Percentiles rank a stretch among this genome's conserved stretches.
These are phyloP conservation scores for Linderina pennispora DNA, from an alignment of 192 early-diverging fungal genomes.

Conservation along the genomic window DNA sequence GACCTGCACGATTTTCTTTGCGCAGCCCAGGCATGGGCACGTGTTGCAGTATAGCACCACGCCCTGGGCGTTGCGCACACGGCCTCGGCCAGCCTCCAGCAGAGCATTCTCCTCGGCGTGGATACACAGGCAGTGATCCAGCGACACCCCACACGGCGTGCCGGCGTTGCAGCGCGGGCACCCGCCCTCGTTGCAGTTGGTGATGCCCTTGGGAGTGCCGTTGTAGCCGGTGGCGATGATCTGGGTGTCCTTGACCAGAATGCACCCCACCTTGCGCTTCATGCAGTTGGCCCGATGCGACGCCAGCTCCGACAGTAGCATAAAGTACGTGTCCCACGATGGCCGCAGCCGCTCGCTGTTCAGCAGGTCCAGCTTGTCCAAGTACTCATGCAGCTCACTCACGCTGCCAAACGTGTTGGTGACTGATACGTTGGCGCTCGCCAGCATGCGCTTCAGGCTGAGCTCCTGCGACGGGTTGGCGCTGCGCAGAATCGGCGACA, in stretches of 20 bases:
- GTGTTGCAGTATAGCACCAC: slow-evolving; percentile 94
- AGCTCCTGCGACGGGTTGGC: slow-evolving; percentile 9
- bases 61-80: slow-evolving; percentile 57
- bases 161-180: slow-evolving; percentile 91
- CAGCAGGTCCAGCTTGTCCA: slow-evolving; percentile 54
- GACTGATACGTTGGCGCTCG: slow-evolving; percentile 56
- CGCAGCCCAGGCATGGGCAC: slow-evolving; percentile 82
- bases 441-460: slow-evolving; percentile 22
- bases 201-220: slow-evolving; percentile 86
- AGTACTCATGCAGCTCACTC: slow-evolving; percentile 24
- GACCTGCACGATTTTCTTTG: slow-evolving; percentile 93
- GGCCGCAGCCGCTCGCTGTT: slow-evolving; percentile 79
- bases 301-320: slow-evolving; percentile 88
- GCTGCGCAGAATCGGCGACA: slow-evolving; percentile 23
- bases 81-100: slow-evolving; percentile 90
- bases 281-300: slow-evolving; percentile 92
- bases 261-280: slow-evolving; percentile 96
- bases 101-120: slow-evolving; percentile 99
- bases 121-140: slow-evolving; percentile 92
- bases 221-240: slow-evolving; percentile 99
- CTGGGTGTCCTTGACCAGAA: slow-evolving; percentile 78
- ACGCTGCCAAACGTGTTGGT: slow-evolving; percentile 51
- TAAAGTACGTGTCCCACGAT: slow-evolving; percentile 97
- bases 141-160: slow-evolving; percentile 62
- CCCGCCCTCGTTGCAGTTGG: slow-evolving; percentile 94